phyloP scores from a whole-genome alignment of 2,329 filamentous ascomycete genomes.

The Colletotrichum melonis region DNA sequence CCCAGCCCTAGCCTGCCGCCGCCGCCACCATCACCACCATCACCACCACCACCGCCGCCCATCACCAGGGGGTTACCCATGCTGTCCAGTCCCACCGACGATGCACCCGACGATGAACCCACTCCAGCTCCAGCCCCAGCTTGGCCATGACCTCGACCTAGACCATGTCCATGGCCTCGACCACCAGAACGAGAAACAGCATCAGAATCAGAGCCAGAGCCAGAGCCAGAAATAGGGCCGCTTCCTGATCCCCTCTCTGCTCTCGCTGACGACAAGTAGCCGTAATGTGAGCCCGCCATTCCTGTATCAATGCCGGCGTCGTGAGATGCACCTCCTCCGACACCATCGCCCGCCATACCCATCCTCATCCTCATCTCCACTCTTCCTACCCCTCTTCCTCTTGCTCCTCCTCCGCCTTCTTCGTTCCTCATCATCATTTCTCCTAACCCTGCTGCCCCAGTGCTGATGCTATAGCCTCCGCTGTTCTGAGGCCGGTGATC shows the following conservation, averaged over 20 bases:
- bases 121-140: neutral
- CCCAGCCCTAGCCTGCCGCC: neutral
- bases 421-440: neutral
- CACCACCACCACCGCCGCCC: neutral
- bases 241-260: neutral
- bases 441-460: neutral
- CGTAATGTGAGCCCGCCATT: constrained; percentile 9
- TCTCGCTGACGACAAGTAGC: constrained; percentile 5
- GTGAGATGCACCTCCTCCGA: neutral
- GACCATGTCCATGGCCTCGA: neutral
- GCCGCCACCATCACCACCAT: neutral
- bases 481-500: neutral
- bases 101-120: neutral
- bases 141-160: neutral
- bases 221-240: neutral
- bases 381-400: neutral
- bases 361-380: neutral
- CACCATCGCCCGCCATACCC: neutral
- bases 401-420: neutral
- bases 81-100: constrained; percentile 5
- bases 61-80: constrained; percentile 3
- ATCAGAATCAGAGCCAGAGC: neutral
- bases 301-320: neutral
- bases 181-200: neutral
- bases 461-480: neutral